Conservation (phyloP, 2,329 filamentous ascomycete species). For the Beauveria scarabaeidicola region DNA sequence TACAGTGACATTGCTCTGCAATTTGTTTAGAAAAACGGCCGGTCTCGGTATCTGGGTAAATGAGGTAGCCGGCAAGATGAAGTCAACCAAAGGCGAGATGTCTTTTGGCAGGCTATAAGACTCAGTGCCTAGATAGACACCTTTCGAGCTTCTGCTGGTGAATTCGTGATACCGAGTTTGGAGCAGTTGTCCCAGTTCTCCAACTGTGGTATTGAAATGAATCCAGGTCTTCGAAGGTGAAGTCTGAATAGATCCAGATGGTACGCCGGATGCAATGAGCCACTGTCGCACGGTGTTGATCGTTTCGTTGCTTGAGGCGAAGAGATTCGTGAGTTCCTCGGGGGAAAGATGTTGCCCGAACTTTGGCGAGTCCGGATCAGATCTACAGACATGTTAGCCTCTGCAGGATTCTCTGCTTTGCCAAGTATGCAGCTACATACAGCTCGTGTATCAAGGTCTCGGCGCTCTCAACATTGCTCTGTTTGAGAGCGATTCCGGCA, state of each 20-base stretch:
- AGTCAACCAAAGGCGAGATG: slow-evolving; percentile 28
- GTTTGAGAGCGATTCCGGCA: too few relatives aligned
- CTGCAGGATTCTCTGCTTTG: too few relatives aligned
- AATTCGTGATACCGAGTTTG: too few relatives aligned
- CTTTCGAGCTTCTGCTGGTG: too few relatives aligned
- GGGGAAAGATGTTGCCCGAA: slow-evolving; percentile 2
- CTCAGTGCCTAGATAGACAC: too few relatives aligned
- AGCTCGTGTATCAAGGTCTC: too few relatives aligned
- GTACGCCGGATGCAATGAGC: slow-evolving; percentile 44
- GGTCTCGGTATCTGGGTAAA: too few relatives aligned
- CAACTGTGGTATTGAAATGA: slow-evolving; percentile 11
- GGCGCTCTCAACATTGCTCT: too few relatives aligned
- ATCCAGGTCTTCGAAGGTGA: slow-evolving; percentile 38
- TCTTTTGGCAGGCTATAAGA: slow-evolving; percentile 12
- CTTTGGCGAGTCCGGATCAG: not conserved
- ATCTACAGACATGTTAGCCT: not conserved
- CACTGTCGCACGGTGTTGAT: slow-evolving; percentile 43
- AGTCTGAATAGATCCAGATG: slow-evolving; percentile 34
- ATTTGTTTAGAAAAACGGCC: not conserved
- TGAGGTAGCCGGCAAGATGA: slow-evolving; percentile 24
- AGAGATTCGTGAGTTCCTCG: not conserved
- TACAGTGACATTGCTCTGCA: too few relatives aligned
- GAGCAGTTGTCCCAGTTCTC: slow-evolving; percentile 21
- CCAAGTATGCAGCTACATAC: too few relatives aligned
- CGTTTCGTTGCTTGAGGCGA: slow-evolving; percentile 24